Evolutionary conservation across 441 rosid genomes (phyloP), one percentile per base, ranked within the genome.

Genomic region (Pelargonium citronellum): DNA sequence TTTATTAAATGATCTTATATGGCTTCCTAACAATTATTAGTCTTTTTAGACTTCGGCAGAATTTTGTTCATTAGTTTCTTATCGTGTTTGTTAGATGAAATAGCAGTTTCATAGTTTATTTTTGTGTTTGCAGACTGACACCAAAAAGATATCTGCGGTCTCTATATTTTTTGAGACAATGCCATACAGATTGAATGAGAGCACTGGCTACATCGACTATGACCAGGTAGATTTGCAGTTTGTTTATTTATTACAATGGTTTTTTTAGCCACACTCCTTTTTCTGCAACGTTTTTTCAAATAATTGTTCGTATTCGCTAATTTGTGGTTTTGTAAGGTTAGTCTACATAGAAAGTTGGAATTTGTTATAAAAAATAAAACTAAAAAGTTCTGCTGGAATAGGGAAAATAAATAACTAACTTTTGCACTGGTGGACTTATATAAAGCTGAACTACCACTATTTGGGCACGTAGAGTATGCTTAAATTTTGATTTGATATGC

Each of bases 101-200:
- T 57, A 57, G 27, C 41, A 62, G 12, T 27, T 19, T 7, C 30
- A 11, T 30, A 19, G 1, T 39, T 55, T 34, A n/a, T 34, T 20
- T 63, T 17, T 24, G 55, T 19, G 47, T 67, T 61, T 76, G 79
- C 79, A 76, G 79, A 76, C 79, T 10, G 79, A 76, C 60, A 76
- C 79, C 69, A 76, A 76, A 51, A 76, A 76, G 70, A 76, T 76
- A 11, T 76, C 79, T 62, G 79, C 79, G 15, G 79, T 76, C 15
- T 76, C 79, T 8, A 71, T 76, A 76, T 76, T 76, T 68, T 76
- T 76, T 11, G 79, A 76, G 75, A 76, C 79, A 13, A 76, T 76
- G 79, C 79, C 79, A 55, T 76, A 76, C 69, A 76, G 79, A 69
- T 64, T 76, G 79, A 30, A 76, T 76, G 79, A 76, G 73, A 62